Base-by-base conservation (phyloP, 768 basidiomycete species). In the Grammothele lineata region DNA sequence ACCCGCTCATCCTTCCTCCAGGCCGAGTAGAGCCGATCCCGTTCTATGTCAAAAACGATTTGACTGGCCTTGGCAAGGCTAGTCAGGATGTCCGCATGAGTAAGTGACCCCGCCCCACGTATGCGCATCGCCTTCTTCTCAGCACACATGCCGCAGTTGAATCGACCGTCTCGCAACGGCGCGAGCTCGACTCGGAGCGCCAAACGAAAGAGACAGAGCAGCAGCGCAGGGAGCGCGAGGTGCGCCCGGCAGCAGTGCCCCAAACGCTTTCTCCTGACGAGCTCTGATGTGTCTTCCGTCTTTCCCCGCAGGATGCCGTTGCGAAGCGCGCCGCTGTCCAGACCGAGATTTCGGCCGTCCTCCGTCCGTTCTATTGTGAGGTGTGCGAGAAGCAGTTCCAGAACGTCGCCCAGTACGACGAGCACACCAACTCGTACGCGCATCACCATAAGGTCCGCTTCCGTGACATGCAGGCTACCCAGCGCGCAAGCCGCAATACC, bases 381-480 rank as follows among this genome's bases (percentile, higher is more conserved):
- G 74, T 90, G 17, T 92, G 90, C 69, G 87, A 90, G 51, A 91
- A 91, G 62, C 90, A 92, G 62, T 92, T 91, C 68, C 77, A 83
- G 62, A 92, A 76, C 40, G 86, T 92, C 17, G 81, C 87, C 0
- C 89, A 90, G 58, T 92, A 87, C 57, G 90, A 92, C 54, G 90
- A 92, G 58, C 90, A 92, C 64, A 87, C 86, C 44, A 92, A 91
- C 58, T 90, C 90, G 6, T 91, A 90, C 55, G 86, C 87, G 0
- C 88, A 91, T 59, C 86, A 88, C 57, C 89, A 90, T 68, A 90
- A 86, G 66, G 83, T 83, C 27, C 83, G 90, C 40, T 77, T 83
- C 62, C 83, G 71, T 55, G 88, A 91, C 56, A 87, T 91, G 86
- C 85, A 89, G 67, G 79, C 81, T 23, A 81, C 81, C 40, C 77